phyloP scores from a whole-genome alignment of 139 green algal species.

The Chlamydomonas sp. region DNA sequence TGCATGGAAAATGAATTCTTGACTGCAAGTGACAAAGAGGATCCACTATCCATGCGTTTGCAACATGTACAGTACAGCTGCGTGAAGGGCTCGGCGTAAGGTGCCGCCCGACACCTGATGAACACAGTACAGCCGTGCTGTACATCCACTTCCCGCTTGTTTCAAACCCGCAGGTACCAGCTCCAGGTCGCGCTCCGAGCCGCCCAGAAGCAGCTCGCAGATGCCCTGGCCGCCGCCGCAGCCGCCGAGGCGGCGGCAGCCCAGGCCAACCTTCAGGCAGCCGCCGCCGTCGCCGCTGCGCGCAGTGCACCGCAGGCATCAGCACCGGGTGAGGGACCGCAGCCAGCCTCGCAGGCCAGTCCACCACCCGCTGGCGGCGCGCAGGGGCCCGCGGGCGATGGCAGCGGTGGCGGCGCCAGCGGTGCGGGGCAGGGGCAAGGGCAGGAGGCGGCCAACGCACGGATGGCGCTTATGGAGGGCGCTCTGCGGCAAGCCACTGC shows the following conservation, averaged over 20 bases:
- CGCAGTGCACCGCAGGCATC: too few species aligned
- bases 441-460: background rate
- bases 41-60: too few species aligned
- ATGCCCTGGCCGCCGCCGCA: slow-evolving; percentile 6
- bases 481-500: slow-evolving; percentile 43
- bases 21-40: too few species aligned
- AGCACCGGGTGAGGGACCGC: too few species aligned
- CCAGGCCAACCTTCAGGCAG: too few species aligned
- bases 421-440: too few species aligned
- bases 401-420: background rate
- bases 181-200: slow-evolving; percentile 45
- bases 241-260: background rate
- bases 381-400: background rate
- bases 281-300: too few species aligned
- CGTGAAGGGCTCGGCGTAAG: too few species aligned
- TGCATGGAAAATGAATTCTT: background rate
- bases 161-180: slow-evolving; percentile 21
- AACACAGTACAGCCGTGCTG: background rate
- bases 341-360: background rate
- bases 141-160: background rate
- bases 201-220: slow-evolving; percentile 44
- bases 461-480: slow-evolving; percentile 33
- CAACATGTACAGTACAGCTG: too few species aligned
- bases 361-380: background rate
- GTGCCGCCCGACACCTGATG: background rate